These are phyloP conservation scores for Melampsora americana DNA, from an alignment of 1,284 basidiomycete species.

Conservation along the genomic window DNA sequence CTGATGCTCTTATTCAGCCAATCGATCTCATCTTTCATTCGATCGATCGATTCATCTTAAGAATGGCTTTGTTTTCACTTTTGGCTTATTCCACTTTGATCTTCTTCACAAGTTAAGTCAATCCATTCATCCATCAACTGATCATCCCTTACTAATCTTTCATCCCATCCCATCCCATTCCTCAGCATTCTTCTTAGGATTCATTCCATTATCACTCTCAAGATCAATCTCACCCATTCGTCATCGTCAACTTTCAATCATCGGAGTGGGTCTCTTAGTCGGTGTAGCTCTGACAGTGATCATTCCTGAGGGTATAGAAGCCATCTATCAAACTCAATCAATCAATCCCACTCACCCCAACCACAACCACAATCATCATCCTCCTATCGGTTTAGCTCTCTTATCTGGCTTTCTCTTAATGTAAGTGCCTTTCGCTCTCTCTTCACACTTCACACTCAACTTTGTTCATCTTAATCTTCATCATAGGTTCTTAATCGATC, in stretches of 20 bases:
- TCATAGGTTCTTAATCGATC: constrained; percentile 47
- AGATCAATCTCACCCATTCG: constrained; percentile 1
- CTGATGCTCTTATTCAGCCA: too few species aligned
- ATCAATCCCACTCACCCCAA: not conserved
- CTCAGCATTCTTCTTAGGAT: not conserved
- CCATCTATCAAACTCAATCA: constrained; percentile 10
- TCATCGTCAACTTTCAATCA: constrained; percentile 58
- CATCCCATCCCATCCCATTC: not conserved
- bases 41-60: too few species aligned
- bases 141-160: not conserved
- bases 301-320: constrained; percentile 65
- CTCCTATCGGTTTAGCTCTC: constrained; percentile 68
- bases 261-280: constrained; percentile 78
- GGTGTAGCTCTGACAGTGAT: constrained; percentile 85
- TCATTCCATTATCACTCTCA: constrained; percentile 26
- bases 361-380: constrained; percentile 44
- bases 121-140: not conserved
- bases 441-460: not conserved
- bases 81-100: constrained; percentile 1
- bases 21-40: too few species aligned
- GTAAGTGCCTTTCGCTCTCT: constrained; percentile 71
- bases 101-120: constrained; percentile 29
- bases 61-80: constrained; percentile 12
- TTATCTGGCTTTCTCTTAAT: constrained; percentile 77
- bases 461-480: constrained; percentile 44